Base-by-base conservation (phyloP, 495 filamentous ascomycete genomes). In the Parmelia sp. region DNA sequence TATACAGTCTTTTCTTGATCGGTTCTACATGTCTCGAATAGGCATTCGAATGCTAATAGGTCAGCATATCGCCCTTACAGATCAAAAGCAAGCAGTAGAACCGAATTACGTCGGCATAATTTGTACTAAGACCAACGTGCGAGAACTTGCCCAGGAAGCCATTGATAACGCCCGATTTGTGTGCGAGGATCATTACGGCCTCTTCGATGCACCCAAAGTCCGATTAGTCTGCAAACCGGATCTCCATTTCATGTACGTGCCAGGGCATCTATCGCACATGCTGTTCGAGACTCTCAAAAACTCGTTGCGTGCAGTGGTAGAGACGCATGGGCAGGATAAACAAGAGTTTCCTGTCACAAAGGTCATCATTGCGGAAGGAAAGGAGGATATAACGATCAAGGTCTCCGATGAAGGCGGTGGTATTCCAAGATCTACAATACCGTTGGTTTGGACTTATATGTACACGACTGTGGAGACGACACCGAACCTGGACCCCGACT, bases 1-100 rank as follows among this genome's bases (percentile, higher is more conserved):
- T 61, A 96, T 98, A 58, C 94, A 98, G 73, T 84, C 88, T 58
- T 98, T 98, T 78, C 86, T 98, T 62, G 94, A 98, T 77, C 89
- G 94, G 58, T 98, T 98, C 73, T 98, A 98, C 79, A 98, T 98
- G 94, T 96, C 91, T 40, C 91, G 94, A n/a, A 98, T 98, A 67
- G 94, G 94, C 67, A 98, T 98, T 61, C 90, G 94, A 66, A 98
- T 98, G 94, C 84, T 98, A 19, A 96, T 98, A 61, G 94, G 94
- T 37, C 94, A 98, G 74, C 94, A 98, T 76, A 94, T 98, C 64
- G 95, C 94, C 64, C 81, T 98, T 60, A 96, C 92, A 25, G 92
- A 97, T 71, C 91, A 96, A 79, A 88, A 86, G 62, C 86, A 92
- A 67, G 84, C 89, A 67, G 85, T 86, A 51, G 92, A 97, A 74